A percentile compares a stretch with the other conserved stretches of the same genome.
phyloP scores from a whole-genome alignment of 768 basidiomycete species.

The Rossbeevera mucosa region DNA sequence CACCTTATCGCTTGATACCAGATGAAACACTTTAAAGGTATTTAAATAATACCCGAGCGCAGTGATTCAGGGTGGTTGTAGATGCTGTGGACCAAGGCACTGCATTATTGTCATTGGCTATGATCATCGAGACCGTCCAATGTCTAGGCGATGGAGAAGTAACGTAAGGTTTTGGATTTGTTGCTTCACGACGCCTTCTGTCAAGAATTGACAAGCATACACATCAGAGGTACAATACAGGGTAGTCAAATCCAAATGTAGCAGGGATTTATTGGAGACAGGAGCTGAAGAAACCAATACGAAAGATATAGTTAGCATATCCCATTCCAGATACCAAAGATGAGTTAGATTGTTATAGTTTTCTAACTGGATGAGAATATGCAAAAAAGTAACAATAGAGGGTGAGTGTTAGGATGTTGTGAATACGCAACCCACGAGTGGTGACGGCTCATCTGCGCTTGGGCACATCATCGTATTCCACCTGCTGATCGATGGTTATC shows the following conservation, averaged over 20 bases:
- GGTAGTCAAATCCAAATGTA: neutral
- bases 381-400: neutral
- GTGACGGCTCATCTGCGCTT: constrained; percentile 12
- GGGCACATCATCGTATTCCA: constrained; percentile 43
- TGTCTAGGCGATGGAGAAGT: neutral
- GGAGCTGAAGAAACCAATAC: neutral
- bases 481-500: constrained; percentile 53
- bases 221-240: neutral
- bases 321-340: constrained; percentile 5
- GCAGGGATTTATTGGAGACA: neutral
- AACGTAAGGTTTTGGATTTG: neutral
- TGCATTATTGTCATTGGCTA: neutral
- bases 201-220: neutral
- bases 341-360: neutral
- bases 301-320: constrained; percentile 2
- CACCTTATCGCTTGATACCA: neutral
- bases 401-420: neutral
- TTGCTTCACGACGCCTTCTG: neutral
- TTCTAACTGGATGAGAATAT: neutral
- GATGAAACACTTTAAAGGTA: neutral
- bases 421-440: neutral
- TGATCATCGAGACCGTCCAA: neutral
- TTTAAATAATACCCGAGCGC: neutral
- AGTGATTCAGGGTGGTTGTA: neutral
- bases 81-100: neutral